Base-by-base conservation (phyloP, 2,329 filamentous ascomycete genomes). In the Fusarium cyanostomum region DNA sequence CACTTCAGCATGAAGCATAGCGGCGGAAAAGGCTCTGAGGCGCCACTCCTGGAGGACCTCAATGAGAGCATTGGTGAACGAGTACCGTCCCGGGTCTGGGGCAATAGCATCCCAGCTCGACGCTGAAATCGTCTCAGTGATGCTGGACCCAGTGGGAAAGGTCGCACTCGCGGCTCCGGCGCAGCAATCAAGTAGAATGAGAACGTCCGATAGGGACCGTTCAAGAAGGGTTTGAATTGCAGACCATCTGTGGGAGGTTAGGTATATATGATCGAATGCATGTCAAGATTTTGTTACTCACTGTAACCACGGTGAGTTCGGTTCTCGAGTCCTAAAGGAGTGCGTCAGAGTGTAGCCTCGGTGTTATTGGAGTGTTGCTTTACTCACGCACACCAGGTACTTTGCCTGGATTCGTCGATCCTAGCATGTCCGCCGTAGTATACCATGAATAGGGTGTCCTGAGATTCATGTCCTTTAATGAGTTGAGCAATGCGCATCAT, bases 41-140 rank as follows among this genome's bases (percentile, higher is more conserved):
- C 81, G 79, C 85, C 85, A 87, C 64, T 86, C 83, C 53, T 82
- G 80, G 12, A 87, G 75, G 1, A 87, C 84, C 59, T 87, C 84
- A 38, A 87, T 86, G 12, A 87, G 75, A 18, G 83, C 82, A 50
- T 83, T 84, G 3, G 84, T 86, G 66, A 87, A 87, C 0, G 84
- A 87, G 67, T 85, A 86, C 5, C 83, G 79, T 8, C 85, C 84
- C 11, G 85, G 85, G 55, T 86, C 82, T 0, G 85, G 84, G 10
- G 85, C 84, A 48, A 86, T 86, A 38, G 84, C 84, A 56, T 87
- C 84, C 84, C 84, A 87, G 49, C 84, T 86, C 3, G 84, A 87
- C 5, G 85, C 85, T 6, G 84, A 87, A 62, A 87, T 87, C 8
- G 84, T 86, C 73, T 87, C 85, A 4, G 84, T 87, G 64, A 86